Base-by-base conservation (phyloP, 202 grass and related monocot species). In the Hordeum pubiflorum region DNA sequence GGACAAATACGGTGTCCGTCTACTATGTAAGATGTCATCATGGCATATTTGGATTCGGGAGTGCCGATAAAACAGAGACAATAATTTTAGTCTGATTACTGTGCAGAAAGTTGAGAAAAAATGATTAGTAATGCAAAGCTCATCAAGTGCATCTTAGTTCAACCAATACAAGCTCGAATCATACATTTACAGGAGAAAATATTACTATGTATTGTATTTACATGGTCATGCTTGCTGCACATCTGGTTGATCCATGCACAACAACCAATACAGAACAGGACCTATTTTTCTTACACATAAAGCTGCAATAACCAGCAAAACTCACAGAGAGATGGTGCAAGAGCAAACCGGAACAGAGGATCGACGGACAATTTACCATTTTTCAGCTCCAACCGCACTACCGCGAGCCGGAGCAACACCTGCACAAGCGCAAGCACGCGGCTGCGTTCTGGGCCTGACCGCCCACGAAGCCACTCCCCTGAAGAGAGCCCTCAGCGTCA, bases 401-500 rank as follows among this genome's bases (percentile, higher is more conserved):
- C 17, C 23, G 9, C 41, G 27, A 10, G 43, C 41, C 68, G 41
- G 38, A 50, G 68, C 38, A 32, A 34, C 55, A 0, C 73, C 79
- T 48, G 40, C 74, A 17, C 82, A 86, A 9, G 59, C 39, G 71
- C 79, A 79, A 13, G 48, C 59, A 3, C 31, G 66, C 48, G 11
- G 33, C 67, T 18, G 73, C 59, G 64, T 65, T 66, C 71, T 64
- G 1, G 66, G 83, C 67, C 67, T 40, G 59, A 39, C 21, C 66
- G 50, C 79, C 83, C 79, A 86, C 9, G 74, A 63, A 4, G 67
- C 74, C 83, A 82, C 67, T 1, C 83, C 68, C 59, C 83, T 89
- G 79, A 82, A 79, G 59, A 79, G 39, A 11, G 73, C 48, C 54
- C 87, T 44, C 67, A 86, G 66, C 66, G 83, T 89, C 72, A 82